Evolutionary conservation across 352 stramenopile genomes (phyloP), one percentile per base, ranked within the genome.

Genomic region (Phytophthora pini): DNA sequence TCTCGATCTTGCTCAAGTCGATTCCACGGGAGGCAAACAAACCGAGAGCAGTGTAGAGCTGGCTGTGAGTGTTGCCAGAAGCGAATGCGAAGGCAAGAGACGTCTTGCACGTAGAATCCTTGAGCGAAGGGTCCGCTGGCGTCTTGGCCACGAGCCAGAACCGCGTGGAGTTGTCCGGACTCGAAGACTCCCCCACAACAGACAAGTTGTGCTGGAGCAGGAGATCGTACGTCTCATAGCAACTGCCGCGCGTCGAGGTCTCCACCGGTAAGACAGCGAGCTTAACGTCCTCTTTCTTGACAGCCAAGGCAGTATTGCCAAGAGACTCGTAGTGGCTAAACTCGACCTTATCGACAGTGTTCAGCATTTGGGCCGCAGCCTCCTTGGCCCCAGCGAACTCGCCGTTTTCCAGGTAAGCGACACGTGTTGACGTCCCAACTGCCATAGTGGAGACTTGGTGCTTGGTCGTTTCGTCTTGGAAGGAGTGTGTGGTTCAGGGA

Each of bases 251-350:
- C 31, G 98, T 79, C 7, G 89, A 95, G 64, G 98, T 98, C 74
- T 99, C 97, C 45, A 99, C 94, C 3, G 96, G 95, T 5, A 99
- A 52, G 22, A 98, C 87, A 6, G 89, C 94, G 77, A 98, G 98
- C 61, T 98, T 88, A 32, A 79, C 93, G 67, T 98, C 90, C 22
- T 89, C 87, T 43, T 80, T 74, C 40, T 84, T 73, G 1, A 92
- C 80, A 7, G 84, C 82, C 24, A 66, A 55, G 61, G 88, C 84
- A 13, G 74, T 77, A 13, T 74, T 74, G 40, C 87, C 75, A 20
- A 92, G 51, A 46, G 54, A 50, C 3, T 40, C 31, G 45, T 54
- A 74, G 8, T n/a, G n/a, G 27, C 70, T 39, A 24, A 56, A 17
- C 38, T 74, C 49, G 41, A 40, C 29, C 15, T 62, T 40, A 27